phyloP scores from a whole-genome alignment of 2,329 filamentous ascomycete genomes.

The Didymella keratinophila region DNA sequence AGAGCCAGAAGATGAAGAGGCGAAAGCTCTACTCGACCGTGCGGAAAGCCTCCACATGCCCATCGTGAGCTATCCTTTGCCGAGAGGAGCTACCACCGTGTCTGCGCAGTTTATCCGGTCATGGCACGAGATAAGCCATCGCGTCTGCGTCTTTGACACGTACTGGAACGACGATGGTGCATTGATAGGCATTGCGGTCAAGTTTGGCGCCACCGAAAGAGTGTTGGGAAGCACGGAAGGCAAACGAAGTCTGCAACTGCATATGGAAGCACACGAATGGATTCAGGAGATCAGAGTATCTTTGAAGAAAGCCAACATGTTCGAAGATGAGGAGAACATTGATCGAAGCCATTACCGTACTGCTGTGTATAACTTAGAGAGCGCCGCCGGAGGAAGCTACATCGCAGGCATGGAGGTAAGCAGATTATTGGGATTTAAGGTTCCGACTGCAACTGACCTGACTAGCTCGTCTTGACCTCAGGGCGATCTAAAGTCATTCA shows the following conservation, averaged over 20 bases:
- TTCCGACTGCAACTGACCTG: not conserved
- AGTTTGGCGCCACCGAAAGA: not conserved
- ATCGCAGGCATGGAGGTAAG: not conserved
- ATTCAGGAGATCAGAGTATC: not conserved
- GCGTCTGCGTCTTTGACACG: not conserved
- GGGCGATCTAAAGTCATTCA: not conserved
- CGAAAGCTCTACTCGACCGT: not conserved
- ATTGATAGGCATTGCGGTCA: not conserved
- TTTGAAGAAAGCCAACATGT: not conserved
- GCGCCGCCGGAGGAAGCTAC: not conserved
- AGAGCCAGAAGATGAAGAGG: not conserved
- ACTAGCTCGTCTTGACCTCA: not conserved
- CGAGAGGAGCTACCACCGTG: not conserved
- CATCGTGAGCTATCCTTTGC: not conserved
- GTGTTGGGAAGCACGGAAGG: not conserved
- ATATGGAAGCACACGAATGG: not conserved
- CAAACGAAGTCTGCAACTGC: not conserved
- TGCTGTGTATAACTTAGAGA: not conserved
- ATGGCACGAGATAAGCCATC: not conserved
- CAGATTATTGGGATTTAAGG: no score
- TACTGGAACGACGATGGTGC: not conserved
- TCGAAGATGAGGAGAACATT: not conserved
- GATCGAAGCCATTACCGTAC: not conserved
- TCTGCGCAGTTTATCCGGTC: not conserved
- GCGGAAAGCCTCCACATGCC: not conserved